These are phyloP conservation scores for Trichosporon faecale DNA, from an alignment of 1,284 basidiomycete genomes.

Conservation along the genomic window DNA sequence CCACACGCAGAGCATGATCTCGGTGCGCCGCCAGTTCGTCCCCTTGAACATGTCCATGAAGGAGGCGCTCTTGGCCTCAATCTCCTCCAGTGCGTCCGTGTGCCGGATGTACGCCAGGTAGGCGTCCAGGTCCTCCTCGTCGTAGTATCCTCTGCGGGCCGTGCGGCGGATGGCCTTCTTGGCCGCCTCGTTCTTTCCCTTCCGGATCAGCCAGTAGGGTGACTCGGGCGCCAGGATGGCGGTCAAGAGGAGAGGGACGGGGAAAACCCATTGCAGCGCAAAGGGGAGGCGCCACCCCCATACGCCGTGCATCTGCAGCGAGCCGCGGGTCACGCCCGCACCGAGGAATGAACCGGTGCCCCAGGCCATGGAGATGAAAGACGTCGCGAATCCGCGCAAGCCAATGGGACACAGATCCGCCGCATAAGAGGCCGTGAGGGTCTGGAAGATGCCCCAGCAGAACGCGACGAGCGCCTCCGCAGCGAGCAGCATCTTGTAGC, in stretches of 20 bases:
- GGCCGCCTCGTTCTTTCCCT: conserved; percentile 50
- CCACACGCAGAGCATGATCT: conserved; percentile 38
- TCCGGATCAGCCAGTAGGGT: conserved; percentile 53
- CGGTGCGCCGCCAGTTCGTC: conserved; percentile 53
- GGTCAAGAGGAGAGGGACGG: conserved; percentile 40
- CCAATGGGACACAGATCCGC: conserved; percentile 55
- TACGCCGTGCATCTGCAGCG: not conserved
- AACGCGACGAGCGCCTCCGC: conserved; percentile 20
- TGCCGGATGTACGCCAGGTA: conserved; percentile 43
- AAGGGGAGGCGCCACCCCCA: conserved; percentile 33
- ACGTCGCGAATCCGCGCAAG: conserved; percentile 55
- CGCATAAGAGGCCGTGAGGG: conserved; percentile 55
- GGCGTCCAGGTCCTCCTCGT: conserved; percentile 41
- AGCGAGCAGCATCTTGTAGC: conserved; percentile 43
- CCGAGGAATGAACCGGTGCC: conserved; percentile 49
- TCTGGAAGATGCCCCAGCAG: conserved; percentile 30
- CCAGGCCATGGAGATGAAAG: conserved; percentile 55
- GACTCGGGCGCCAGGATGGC: conserved; percentile 36
- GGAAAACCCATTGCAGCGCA: conserved; percentile 48
- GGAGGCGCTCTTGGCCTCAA: conserved; percentile 41
- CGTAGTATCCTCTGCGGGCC: conserved; percentile 37
- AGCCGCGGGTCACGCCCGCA: conserved; percentile 48
- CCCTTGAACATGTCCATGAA: conserved; percentile 54
- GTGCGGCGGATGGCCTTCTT: conserved; percentile 39
- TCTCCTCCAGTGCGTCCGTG: conserved; percentile 28